A percentile compares a stretch with the other conserved stretches of the same genome.
phyloP scores from a whole-genome alignment of 2,329 filamentous ascomycete genomes.

The Herpotrichia juniperi region DNA sequence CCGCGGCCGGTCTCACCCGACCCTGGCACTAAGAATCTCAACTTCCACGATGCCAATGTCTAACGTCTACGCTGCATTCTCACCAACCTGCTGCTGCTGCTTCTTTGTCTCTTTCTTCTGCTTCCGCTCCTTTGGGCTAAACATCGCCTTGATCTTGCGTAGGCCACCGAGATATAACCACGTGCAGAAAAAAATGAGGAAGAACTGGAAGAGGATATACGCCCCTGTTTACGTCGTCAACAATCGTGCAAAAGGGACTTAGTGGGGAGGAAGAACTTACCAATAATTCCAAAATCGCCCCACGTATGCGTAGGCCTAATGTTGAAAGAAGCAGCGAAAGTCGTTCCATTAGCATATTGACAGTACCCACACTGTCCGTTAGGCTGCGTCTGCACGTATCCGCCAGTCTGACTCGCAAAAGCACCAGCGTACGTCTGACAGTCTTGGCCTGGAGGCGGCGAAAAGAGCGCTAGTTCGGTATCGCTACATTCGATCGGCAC shows the following conservation, averaged over 20 bases:
- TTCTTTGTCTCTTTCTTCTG: constrained; percentile 38
- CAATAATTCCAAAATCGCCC: constrained; percentile 71
- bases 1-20: constrained; percentile 7
- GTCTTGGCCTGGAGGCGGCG: constrained; percentile 62
- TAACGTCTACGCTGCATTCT: constrained; percentile 20
- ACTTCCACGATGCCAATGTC: background rate
- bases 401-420: constrained; percentile 61
- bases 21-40: background rate
- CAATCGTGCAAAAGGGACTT: constrained; percentile 11
- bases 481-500: constrained; percentile 62
- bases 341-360: constrained; percentile 65
- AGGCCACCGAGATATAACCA: constrained; percentile 60
- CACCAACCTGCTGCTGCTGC: constrained; percentile 28
- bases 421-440: constrained; percentile 65
- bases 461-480: constrained; percentile 66
- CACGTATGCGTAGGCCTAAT: constrained; percentile 67
- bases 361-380: constrained; percentile 69
- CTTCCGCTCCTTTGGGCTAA: constrained; percentile 42
- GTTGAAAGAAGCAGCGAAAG: constrained; percentile 64
- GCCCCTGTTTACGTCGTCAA: constrained; percentile 42
- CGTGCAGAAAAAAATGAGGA: constrained; percentile 57
- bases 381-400: constrained; percentile 64
- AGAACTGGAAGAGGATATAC: constrained; percentile 70
- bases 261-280: constrained; percentile 21
- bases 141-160: constrained; percentile 40